A percentile compares a stretch with the other conserved stretches of the same genome.
These are phyloP conservation scores for Chenopodium album DNA, from an alignment of 148 eudicot species.

Conservation along the genomic window DNA sequence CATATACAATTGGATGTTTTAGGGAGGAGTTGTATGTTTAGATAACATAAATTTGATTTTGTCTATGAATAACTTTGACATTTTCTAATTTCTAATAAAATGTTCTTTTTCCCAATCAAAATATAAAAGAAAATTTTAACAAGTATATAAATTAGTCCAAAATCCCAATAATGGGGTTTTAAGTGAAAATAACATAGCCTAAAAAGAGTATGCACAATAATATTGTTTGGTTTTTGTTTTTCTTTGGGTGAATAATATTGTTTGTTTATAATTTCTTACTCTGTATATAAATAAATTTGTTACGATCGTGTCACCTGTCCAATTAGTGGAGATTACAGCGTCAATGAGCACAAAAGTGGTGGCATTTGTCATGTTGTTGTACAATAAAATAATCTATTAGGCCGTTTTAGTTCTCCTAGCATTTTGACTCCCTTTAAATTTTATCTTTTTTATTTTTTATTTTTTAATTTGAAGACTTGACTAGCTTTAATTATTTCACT, in stretches of 20 bases:
- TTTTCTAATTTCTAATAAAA: too few species aligned
- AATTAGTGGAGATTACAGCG: constrained; percentile 2
- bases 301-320: not conserved
- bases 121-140: too few species aligned
- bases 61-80: too few species aligned
- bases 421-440: not conserved
- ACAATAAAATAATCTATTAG: not conserved
- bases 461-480: not conserved
- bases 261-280: not conserved
- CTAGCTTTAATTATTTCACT: not conserved
- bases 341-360: not conserved
- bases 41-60: too few species aligned
- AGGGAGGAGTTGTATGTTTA: too few species aligned
- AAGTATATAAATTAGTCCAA: too few species aligned
- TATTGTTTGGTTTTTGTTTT: not conserved
- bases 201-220: not conserved
- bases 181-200: not conserved
- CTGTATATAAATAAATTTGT: not conserved
- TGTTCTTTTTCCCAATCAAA: too few species aligned
- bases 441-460: too few species aligned
- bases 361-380: not conserved
- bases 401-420: not conserved
- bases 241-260: too few species aligned
- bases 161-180: not conserved
- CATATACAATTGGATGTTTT: too few species aligned